Conservation (phyloP, 1,139 yeast genomes). For the Pichia sp. region DNA sequence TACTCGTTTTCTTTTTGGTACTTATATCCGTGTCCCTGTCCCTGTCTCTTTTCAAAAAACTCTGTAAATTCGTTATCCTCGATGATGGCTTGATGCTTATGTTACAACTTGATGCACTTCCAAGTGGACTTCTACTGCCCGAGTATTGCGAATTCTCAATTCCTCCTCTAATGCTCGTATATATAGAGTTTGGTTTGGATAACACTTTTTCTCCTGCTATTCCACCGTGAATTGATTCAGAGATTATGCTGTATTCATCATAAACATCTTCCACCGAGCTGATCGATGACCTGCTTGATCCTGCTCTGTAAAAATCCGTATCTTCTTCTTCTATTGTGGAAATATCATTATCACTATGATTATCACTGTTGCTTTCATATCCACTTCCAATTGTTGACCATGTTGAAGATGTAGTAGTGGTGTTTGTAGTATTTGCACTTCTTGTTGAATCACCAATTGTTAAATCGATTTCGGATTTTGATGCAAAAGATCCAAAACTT, state of each 20-base stretch:
- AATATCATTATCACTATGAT: background rate
- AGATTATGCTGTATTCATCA: constrained; percentile 13
- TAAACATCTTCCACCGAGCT: constrained; percentile 17
- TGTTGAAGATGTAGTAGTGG: background rate
- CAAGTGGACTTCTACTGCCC: background rate
- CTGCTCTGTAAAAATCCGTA: constrained; percentile 6
- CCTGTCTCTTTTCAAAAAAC: constrained; percentile 3
- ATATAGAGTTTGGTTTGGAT: background rate
- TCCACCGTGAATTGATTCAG: constrained; percentile 2
- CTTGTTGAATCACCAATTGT: no score
- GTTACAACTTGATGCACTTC: background rate
- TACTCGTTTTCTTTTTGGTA: background rate
- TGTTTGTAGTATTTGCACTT: background rate
- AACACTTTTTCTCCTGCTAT: background rate
- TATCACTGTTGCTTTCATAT: background rate
- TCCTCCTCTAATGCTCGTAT: background rate
- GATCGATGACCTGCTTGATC: constrained; percentile 12
- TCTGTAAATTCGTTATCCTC: constrained; percentile 8
- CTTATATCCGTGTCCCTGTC: background rate
- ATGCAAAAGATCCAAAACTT: background rate
- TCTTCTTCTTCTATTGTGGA: constrained; percentile 17
- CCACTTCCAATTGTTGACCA: constrained; percentile 5
- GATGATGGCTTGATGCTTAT: constrained; percentile 7
- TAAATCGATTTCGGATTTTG: no score
- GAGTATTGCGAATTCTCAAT: no score